Conservation (phyloP, 164 flowering plant genomes). For the Liriodendron chinense region DNA sequence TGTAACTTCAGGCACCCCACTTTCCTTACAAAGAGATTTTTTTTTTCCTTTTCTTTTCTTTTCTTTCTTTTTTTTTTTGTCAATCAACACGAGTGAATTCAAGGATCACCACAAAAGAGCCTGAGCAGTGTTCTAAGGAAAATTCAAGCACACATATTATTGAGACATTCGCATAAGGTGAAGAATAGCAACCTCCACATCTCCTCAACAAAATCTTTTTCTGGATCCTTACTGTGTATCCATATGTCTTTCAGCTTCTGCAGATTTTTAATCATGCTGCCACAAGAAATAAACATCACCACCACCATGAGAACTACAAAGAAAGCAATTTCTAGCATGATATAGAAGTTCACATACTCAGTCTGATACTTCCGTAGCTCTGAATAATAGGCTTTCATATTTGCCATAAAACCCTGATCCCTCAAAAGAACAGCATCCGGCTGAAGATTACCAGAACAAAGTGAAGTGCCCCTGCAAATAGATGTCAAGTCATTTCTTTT, state of each 20-base stretch:
- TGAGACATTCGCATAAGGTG: neutral
- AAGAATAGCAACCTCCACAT: constrained; percentile 39
- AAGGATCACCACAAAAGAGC: neutral
- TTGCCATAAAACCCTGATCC: constrained; percentile 42
- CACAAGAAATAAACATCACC: constrained; percentile 15
- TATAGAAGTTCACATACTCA: constrained; percentile 42
- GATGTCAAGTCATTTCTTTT: neutral
- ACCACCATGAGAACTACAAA: neutral
- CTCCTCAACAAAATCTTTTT: constrained; percentile 41
- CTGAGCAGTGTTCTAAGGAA: neutral
- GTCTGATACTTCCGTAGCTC: constrained; percentile 68
- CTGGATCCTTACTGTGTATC: constrained; percentile 54
- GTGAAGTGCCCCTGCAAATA: constrained; percentile 66
- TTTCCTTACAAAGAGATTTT: neutral
- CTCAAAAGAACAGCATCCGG: constrained; percentile 58
- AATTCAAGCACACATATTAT: neutral
- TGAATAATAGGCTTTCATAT: constrained; percentile 50
- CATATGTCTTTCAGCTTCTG: constrained; percentile 58
- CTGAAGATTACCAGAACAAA: constrained; percentile 75
- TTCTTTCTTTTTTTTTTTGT: too few species aligned
- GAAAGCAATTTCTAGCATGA: neutral
- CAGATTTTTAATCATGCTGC: constrained; percentile 60
- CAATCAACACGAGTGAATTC: neutral
- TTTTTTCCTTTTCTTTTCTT: too few species aligned
- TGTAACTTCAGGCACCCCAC: neutral